Percentiles rank a stretch among this genome's conserved stretches.
These are phyloP conservation scores for Tricholomella constricta DNA, from an alignment of 768 basidiomycete genomes.

Conservation along the genomic window DNA sequence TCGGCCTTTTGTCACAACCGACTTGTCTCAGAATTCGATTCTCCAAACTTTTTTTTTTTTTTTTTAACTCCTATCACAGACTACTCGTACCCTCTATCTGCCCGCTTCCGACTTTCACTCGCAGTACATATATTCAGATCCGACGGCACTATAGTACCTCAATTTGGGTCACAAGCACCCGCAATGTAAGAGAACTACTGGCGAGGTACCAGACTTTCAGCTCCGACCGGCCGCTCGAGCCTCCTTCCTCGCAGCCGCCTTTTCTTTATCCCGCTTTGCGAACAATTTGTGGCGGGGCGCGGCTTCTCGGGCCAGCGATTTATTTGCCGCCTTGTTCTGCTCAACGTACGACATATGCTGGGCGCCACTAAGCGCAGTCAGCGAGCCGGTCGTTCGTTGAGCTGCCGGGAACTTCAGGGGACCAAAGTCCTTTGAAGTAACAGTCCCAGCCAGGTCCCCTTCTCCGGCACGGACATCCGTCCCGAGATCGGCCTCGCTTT, in stretches of 20 bases:
- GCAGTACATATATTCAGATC: no score
- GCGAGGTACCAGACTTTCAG: conserved; percentile 17
- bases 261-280: conserved; percentile 79
- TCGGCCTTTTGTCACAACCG: conserved; percentile 3
- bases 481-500: conserved; percentile 86
- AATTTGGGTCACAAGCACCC: conserved; percentile 5
- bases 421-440: conserved; percentile 89
- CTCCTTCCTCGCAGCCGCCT: conserved; percentile 54
- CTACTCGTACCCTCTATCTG: not conserved
- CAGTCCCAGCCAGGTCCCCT: conserved; percentile 82
- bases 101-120: not conserved
- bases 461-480: conserved; percentile 82
- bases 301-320: conserved; percentile 61
- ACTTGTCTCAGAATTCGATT: conserved; percentile 16
- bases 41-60: not conserved
- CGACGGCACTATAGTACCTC: not conserved
- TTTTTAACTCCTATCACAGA: conserved; percentile 13
- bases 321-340: conserved; percentile 90
- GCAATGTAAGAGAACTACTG: conserved; percentile 2
- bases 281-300: conserved; percentile 76
- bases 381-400: conserved; percentile 79
- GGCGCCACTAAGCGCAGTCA: conserved; percentile 83
- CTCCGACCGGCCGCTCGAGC: conserved; percentile 27
- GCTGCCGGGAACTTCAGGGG: conserved; percentile 65
- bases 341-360: conserved; percentile 94